Conservation (phyloP, 2,329 filamentous ascomycete species). For the Apiospora aurea region DNA sequence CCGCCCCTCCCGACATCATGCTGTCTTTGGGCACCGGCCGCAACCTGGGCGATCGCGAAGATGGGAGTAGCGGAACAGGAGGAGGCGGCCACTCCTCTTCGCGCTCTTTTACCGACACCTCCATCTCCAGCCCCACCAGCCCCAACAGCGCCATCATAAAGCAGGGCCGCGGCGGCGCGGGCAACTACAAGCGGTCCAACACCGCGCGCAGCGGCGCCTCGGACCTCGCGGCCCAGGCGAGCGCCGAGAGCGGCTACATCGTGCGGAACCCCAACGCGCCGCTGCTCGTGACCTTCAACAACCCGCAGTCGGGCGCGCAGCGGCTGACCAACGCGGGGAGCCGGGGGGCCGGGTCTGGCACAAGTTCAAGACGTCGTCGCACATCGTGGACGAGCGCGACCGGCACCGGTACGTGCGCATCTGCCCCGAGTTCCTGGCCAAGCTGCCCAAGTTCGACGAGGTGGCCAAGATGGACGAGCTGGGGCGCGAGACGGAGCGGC, state of each 20-base stretch:
- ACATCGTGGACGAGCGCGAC: conserved; percentile 29
- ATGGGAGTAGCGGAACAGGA: conserved; percentile 21
- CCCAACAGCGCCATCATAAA: conserved; percentile 35
- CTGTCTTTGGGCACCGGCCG: conserved; percentile 41
- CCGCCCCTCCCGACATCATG: conserved; percentile 38
- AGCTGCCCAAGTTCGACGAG: conserved; percentile 41
- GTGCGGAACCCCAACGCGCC: conserved; percentile 40
- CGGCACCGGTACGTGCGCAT: conserved; percentile 39
- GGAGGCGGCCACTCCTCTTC: conserved; percentile 27
- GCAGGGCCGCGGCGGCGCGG: conserved; percentile 40
- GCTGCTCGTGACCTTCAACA: conserved; percentile 40
- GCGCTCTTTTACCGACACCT: conserved; percentile 32
- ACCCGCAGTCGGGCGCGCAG: conserved; percentile 38
- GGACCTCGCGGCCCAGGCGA: conserved; percentile 26
- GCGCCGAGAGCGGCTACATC: conserved; percentile 37
- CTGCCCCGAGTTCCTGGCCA: conserved; percentile 38
- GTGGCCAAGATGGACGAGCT: conserved; percentile 37
- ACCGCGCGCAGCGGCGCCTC: conserved; percentile 18
- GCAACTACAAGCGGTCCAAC: conserved; percentile 40
- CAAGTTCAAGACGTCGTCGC: conserved; percentile 34
- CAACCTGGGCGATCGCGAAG: conserved; percentile 37
- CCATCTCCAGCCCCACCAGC: conserved; percentile 16
- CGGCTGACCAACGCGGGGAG: conserved; percentile 34
- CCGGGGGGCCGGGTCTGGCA: conserved; percentile 38
- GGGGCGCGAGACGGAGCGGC: conserved; percentile 36